Evolutionary conservation across 177 flowering plant species (phyloP), one percentile per base, ranked within the genome.

Genomic region (Vitis hybrid): DNA sequence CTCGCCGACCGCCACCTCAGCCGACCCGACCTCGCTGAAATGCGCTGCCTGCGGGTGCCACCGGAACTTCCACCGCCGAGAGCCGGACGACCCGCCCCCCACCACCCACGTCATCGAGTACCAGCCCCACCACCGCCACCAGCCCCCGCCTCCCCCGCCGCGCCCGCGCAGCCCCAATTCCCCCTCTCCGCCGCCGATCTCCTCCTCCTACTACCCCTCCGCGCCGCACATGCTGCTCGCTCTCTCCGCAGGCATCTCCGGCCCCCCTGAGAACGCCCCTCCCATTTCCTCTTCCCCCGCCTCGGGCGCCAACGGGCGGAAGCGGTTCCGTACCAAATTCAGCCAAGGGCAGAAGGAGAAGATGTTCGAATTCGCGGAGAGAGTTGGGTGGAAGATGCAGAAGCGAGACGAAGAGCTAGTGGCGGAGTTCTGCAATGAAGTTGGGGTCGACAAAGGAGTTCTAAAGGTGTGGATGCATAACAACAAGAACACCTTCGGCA

Each of bases 381-480:
- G 73, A 34, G 57, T 94, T 3, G 97, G 94, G 65, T 94, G 99
- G 99, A 90, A 84, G 81, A 75, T 94, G 89, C 97, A 86, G 80
- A 91, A 87, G 79, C 75, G 81, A 3, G 92, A 91, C 62, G 98
- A 94, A 11, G 81, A 75, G 1, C 1, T 76, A 62, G 83, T 94
- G 26, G 81, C 72, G 17, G 86, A 85, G 8, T 89, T 94, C 71
- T 94, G 99, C 82, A 74, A 64, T 21, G 94, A 91, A 62, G 61
- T 90, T 60, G 94, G 94, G 2, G 85, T 94, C 3, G 80, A 78
- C 1, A 85, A 76, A 74, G 78, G 87, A 0, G 97, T 94, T 4
- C 76, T 94, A 52, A 93, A 94, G 72, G 99, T 94, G 3, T 94
- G 99, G 99, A 94, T 94, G 97, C 99, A 94, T 52, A 94, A 94